Base-by-base conservation (phyloP, 257 asterid genomes). In the Cruciata laevipes region DNA sequence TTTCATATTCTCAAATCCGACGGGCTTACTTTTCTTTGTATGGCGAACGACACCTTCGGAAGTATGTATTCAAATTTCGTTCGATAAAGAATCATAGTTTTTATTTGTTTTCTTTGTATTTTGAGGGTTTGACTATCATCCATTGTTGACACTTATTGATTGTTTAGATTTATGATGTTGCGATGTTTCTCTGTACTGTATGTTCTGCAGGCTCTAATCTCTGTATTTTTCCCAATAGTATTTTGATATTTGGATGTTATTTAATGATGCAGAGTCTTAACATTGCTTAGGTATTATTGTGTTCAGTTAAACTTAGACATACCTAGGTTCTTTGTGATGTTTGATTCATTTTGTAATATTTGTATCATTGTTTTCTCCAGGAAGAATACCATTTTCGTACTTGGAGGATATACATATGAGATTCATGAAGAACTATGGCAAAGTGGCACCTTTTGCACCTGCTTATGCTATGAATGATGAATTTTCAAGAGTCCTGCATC, bases 391-490 rank as follows among this genome's bases (percentile, higher is more conserved):
- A 17, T 91, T 94, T 71, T 82, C 96, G 12, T 94, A 94, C 75
- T 84, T 94, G 82, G 99, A 94, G 85, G 99, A 89, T 79, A 81
- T 94, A 69, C 98, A 83, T 24, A 94, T 94, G 99, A 85, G 99
- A 76, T 94, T 94, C 76, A 89, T 91, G 95, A 91, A 94, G 82
- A 94, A 91, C 77, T 87, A 94, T 70, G 95, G 96, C 57, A 87
- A 80, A 78, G 95, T 87, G 69, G 95, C 92, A 65, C 66, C 86
- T 60, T 80, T 71, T 78, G 95, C 98, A 31, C 96, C 98, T 76
- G 99, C 99, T 63, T 94, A 94, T 71, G 89, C 98, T 13, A 94
- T 94, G 98, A 94, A 94, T 76, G 99, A 94, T 80, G 98, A 94
- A 78, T 89, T 90, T 79, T 94, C 99, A 16, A 86, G 99, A 84